Evolutionary conservation across 306 rosid genomes (phyloP).

Genomic region (Cucumis hystrix): DNA sequence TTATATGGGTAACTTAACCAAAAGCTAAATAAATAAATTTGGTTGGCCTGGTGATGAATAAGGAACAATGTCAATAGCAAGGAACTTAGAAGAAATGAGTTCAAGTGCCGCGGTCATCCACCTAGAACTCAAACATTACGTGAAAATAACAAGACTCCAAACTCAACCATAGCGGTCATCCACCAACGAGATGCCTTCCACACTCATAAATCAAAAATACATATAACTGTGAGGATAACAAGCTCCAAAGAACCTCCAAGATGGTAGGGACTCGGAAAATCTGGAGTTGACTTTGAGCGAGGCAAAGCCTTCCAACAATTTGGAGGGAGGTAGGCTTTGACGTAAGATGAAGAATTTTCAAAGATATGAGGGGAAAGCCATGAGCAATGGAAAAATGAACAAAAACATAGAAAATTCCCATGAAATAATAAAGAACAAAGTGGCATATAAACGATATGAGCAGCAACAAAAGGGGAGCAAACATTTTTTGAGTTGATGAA

Average conservation of each 20-base stretch:
- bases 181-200: background rate
- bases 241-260: background rate
- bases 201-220: background rate
- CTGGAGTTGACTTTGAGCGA: background rate
- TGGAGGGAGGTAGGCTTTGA: background rate
- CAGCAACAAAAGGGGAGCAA: background rate
- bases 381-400: background rate
- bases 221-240: background rate
- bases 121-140: background rate
- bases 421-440: background rate
- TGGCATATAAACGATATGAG: background rate
- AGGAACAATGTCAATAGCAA: background rate
- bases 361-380: background rate
- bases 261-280: background rate
- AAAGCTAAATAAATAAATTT: background rate
- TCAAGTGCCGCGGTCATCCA: background rate
- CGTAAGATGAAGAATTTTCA: background rate
- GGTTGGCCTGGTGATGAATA: background rate
- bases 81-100: background rate
- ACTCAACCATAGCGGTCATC: background rate
- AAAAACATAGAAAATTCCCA: background rate
- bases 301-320: background rate
- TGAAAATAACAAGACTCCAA: too few species aligned
- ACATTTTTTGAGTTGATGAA: background rate
- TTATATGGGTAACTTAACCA: background rate